A percentile compares a stretch with the other conserved stretches of the same genome.
These are phyloP conservation scores for Clonostachys rosea DNA, from an alignment of 2,329 filamentous ascomycete genomes.

Conservation along the genomic window DNA sequence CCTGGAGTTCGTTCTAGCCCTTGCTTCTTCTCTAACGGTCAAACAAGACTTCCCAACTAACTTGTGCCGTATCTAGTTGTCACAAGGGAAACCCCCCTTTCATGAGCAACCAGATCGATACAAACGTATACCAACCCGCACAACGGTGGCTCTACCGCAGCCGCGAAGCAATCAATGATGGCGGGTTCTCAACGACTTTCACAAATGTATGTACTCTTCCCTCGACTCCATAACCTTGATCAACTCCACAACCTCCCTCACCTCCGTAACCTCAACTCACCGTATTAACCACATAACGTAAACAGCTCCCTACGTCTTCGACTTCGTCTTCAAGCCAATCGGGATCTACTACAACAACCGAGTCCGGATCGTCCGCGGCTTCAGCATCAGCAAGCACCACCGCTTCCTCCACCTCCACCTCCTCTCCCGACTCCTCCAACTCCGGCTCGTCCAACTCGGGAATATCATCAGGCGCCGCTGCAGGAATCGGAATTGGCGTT, in stretches of 20 bases:
- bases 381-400: not conserved
- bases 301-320: too few species aligned
- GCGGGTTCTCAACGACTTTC: slow-evolving; percentile 23
- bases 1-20: too few species aligned
- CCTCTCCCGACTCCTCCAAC: not conserved
- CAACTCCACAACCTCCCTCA: not conserved
- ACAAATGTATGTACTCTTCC: slow-evolving; percentile 12
- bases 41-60: too few species aligned
- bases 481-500: slow-evolving; percentile 21
- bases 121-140: slow-evolving; percentile 13
- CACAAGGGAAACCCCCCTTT: slow-evolving; percentile 21
- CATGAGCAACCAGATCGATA: slow-evolving; percentile 17
- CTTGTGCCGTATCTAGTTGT: too few species aligned
- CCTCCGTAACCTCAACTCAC: too few species aligned
- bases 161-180: slow-evolving; percentile 17
- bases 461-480: slow-evolving; percentile 19
- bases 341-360: too few species aligned
- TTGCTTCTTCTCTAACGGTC: too few species aligned
- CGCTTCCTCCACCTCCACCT: not conserved
- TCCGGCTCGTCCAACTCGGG: slow-evolving; percentile 3
- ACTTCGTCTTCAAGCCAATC: too few species aligned
- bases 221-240: too few species aligned
- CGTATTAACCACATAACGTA: too few species aligned
- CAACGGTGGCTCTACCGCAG: slow-evolving; percentile 27
- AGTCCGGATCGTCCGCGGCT: too few species aligned